phyloP scores from a whole-genome alignment of 108 stramenopile genomes.

The Mediolabrus comicus region DNA sequence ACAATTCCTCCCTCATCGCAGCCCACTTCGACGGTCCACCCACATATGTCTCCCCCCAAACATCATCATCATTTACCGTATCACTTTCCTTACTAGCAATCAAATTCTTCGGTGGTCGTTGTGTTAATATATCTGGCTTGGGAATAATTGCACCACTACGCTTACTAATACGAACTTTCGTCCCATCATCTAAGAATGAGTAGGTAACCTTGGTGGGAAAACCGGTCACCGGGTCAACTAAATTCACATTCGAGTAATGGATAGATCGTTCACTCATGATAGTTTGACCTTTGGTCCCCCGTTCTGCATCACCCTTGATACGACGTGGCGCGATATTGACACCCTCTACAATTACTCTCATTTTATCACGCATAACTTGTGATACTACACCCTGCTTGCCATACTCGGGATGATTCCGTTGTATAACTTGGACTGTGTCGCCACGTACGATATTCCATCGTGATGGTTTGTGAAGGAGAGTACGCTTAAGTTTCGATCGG shows the following conservation, averaged over 20 bases:
- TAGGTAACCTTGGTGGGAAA: constrained; percentile 81
- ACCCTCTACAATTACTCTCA: constrained; percentile 91
- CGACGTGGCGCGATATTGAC: constrained; percentile 77
- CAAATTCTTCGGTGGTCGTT: constrained; percentile 48
- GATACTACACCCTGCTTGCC: constrained; percentile 87
- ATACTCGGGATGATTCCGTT: constrained; percentile 78
- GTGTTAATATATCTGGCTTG: constrained; percentile 74
- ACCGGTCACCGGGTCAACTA: constrained; percentile 80
- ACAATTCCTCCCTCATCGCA: constrained; percentile 37
- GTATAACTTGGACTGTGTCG: constrained; percentile 92
- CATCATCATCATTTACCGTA: constrained; percentile 68
- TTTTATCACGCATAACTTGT: constrained; percentile 73
- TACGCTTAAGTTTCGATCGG: constrained; percentile 40
- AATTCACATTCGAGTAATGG: constrained; percentile 89
- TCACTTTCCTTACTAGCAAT: constrained; percentile 73
- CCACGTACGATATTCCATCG: constrained; percentile 90
- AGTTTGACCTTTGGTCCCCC: constrained; percentile 59
- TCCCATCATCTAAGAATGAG: constrained; percentile 87
- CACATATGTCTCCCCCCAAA: constrained; percentile 75
- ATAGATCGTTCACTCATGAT: constrained; percentile 66
- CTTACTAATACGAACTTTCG: constrained; percentile 92
- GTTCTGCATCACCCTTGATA: constrained; percentile 74
- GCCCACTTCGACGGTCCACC: constrained; percentile 36
- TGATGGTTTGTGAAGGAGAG: constrained; percentile 14
- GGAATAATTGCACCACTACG: constrained; percentile 92